Percentiles rank a stretch among this genome's conserved stretches.
Conservation (phyloP, 108 stramenopile species). For the Hondaea fermentalgiana region DNA sequence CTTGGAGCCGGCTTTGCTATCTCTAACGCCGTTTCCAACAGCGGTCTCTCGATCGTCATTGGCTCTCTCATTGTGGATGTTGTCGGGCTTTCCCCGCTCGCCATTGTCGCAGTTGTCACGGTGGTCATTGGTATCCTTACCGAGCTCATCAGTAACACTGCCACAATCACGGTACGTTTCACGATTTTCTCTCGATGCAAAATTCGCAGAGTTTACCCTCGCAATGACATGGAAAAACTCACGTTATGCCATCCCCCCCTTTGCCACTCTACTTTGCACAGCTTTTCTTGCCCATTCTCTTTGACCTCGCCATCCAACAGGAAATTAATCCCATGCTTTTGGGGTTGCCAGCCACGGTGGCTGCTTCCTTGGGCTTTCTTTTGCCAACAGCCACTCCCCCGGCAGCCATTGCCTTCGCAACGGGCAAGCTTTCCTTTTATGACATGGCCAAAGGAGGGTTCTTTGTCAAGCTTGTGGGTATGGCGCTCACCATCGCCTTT, state of each 20-base stretch:
- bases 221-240: no score
- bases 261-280: no score
- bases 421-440: neutral
- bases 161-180: neutral
- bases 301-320: neutral
- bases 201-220: no score
- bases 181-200: no score
- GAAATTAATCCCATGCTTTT: neutral
- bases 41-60: neutral
- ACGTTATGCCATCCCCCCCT: no score
- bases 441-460: neutral
- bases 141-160: neutral
- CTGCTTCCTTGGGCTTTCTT: neutral
- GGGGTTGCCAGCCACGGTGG: neutral
- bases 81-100: neutral
- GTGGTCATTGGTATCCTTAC: neutral
- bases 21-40: neutral
- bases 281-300: neutral
- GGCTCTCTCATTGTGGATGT: neutral
- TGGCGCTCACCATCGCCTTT: neutral
- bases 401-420: neutral
- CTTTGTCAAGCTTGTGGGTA: neutral
- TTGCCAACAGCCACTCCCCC: neutral
- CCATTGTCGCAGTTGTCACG: neutral
- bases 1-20: neutral